Percentiles rank a stretch among this genome's conserved stretches.
These are phyloP conservation scores for Salix dunnii DNA, from an alignment of 345 rosid genomes.

Conservation along the genomic window DNA sequence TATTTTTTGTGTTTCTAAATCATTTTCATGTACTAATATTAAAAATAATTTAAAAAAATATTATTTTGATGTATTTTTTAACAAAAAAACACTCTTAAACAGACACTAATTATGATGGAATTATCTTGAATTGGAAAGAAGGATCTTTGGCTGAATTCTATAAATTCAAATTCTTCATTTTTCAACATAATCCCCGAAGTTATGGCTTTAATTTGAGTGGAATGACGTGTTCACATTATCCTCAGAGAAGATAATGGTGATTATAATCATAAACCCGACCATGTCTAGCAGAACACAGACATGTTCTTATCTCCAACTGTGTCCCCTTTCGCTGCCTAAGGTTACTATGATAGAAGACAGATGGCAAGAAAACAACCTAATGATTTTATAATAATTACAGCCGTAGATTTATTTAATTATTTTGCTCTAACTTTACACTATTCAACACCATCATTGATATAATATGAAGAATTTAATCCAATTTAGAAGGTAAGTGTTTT, in stretches of 20 bases:
- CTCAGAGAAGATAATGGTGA: background rate
- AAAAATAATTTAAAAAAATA: too few species aligned
- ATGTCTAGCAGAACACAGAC: background rate
- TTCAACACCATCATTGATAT: background rate
- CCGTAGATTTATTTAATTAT: background rate
- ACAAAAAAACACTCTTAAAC: too few species aligned
- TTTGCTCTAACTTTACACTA: background rate
- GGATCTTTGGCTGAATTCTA: too few species aligned
- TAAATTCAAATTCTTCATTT: background rate
- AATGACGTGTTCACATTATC: constrained; percentile 21
- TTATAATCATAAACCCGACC: background rate
- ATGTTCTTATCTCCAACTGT: too few species aligned
- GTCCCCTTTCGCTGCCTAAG: too few species aligned
- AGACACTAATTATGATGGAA: too few species aligned
- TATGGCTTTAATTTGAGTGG: constrained; percentile 36
- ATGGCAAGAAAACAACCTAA: background rate
- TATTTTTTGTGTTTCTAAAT: too few species aligned
- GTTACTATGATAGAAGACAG: too few species aligned
- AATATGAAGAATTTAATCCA: background rate
- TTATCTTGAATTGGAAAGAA: too few species aligned
- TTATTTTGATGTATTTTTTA: too few species aligned
- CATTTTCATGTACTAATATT: too few species aligned
- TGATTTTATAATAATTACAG: background rate
- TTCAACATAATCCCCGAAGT: constrained; percentile 31
- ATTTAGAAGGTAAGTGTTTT: too few species aligned